Base-by-base conservation (phyloP, 225 moss, liverwort and hornwort genomes). In the Physcomitrium patens region DNA sequence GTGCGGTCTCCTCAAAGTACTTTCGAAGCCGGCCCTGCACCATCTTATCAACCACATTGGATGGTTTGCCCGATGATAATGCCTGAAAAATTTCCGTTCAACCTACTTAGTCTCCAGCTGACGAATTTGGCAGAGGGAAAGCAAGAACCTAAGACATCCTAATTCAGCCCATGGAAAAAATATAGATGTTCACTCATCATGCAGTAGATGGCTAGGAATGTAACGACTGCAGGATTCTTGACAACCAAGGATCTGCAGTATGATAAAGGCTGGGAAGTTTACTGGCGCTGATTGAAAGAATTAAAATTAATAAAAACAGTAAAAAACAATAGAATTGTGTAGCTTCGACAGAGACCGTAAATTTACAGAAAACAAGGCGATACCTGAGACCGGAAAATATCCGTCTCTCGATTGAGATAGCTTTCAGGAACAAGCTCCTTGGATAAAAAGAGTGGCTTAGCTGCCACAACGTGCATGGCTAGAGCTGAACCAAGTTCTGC, bases 381-480 rank as follows among this genome's bases (percentile, higher is more conserved):
- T 78, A 91, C 92, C 91, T 99, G 94, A 61, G 94, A 89, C 71
- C 81, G 89, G 57, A 99, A 87, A 69, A 99, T 79, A 48, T 91
- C 87, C 7, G 89, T 87, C 77, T 94, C 94, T 1, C 84, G 86
- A 60, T 86, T 84, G 73, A 99, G 79, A 61, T 78, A 78, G 68
- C 47, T 67, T 57, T 78, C 83, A 63, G 85, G 80, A 20, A 88
- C 90, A 69, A 85, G 81, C 64, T 93, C 83, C 78, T 85, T 86
- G 1, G 97, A 99, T 48, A 99, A 86, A 78, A 94, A 99, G 64
- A 95, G 75, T 8, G 97, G 97, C 74, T 92, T 89, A 61, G 89
- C 88, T 52, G 93, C 97, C 80, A 99, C 97, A 41, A 99, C 87
- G 69, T 99, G 97, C 97, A 94, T 99, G 42, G 97, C 93, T 60